phyloP scores from a whole-genome alignment of 1,284 basidiomycete genomes.

The Ganoderma sinense region DNA sequence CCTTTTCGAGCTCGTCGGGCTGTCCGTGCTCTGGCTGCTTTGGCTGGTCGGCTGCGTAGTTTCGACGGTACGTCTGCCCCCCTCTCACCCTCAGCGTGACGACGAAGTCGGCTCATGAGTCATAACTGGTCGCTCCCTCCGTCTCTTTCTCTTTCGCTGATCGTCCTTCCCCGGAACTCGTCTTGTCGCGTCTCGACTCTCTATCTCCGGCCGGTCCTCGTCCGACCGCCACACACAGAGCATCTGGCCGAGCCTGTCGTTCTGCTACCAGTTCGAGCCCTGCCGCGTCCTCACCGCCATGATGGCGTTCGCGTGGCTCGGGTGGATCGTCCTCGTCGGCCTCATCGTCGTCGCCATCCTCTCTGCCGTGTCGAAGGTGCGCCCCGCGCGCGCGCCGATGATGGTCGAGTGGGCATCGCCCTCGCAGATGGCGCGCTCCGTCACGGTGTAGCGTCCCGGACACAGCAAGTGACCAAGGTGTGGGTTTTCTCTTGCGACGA shows the following conservation, averaged over 20 bases:
- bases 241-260: constrained; percentile 65
- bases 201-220: background rate
- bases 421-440: background rate
- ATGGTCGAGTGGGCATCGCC: constrained; percentile 32
- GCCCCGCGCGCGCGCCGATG: constrained; percentile 17
- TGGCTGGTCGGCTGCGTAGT: constrained; percentile 70
- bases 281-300: constrained; percentile 71
- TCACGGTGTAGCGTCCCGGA: background rate
- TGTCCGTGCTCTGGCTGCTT: constrained; percentile 68
- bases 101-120: background rate
- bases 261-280: constrained; percentile 58
- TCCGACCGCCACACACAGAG: constrained; percentile 28
- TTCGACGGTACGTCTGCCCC: constrained; percentile 60
- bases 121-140: too few relatives aligned
- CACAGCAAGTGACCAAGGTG: background rate
- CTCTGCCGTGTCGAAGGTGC: constrained; percentile 24
- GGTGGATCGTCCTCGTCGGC: constrained; percentile 63
- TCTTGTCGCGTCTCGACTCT: too few relatives aligned
- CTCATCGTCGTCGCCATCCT: constrained; percentile 54
- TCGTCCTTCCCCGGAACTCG: too few relatives aligned
- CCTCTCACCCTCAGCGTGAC: background rate
- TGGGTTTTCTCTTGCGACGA: background rate
- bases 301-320: constrained; percentile 74
- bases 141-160: too few relatives aligned
- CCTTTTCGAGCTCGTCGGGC: constrained; percentile 59